A percentile compares a stretch with the other conserved stretches of the same genome.
These are phyloP conservation scores for Sphagnum fallax DNA, from an alignment of 228 moss, liverwort and hornwort genomes.

Conservation along the genomic window DNA sequence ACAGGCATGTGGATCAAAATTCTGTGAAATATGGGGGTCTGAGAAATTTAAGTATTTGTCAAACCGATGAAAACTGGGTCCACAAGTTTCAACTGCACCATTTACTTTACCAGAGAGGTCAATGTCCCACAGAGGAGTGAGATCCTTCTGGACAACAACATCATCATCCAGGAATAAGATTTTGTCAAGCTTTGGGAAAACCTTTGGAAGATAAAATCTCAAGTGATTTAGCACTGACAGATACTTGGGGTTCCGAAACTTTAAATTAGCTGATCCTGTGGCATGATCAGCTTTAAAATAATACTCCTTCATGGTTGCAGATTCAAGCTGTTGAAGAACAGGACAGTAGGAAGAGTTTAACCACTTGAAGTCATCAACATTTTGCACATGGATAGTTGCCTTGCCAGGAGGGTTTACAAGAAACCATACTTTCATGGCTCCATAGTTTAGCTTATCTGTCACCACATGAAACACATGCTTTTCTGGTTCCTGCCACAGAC, in stretches of 20 bases:
- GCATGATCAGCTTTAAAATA: conserved; percentile 56
- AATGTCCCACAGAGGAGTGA: conserved; percentile 57
- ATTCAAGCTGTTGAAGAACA: conserved; percentile 73
- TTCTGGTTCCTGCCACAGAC: conserved; percentile 41
- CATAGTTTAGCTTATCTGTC: conserved; percentile 73
- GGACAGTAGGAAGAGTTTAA: conserved; percentile 81
- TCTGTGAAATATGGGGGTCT: conserved; percentile 59
- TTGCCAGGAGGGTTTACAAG: conserved; percentile 61
- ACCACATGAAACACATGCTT: conserved; percentile 79
- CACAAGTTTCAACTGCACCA: conserved; percentile 85
- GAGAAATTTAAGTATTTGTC: conserved; percentile 91
- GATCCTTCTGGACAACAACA: conserved; percentile 69
- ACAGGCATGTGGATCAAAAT: conserved; percentile 72
- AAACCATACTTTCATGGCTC: conserved; percentile 93
- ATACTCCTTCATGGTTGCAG: conserved; percentile 58
- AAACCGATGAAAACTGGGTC: conserved; percentile 76
- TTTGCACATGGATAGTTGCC: conserved; percentile 69
- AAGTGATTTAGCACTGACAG: conserved; percentile 88
- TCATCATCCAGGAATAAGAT: conserved; percentile 86
- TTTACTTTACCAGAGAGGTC: conserved; percentile 72
- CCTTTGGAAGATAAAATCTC: conserved; percentile 72
- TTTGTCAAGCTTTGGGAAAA: conserved; percentile 60
- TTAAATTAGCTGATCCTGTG: conserved; percentile 46
- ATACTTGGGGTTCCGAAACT: conserved; percentile 82
- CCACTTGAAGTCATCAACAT: conserved; percentile 72